phyloP scores from a whole-genome alignment of 345 rosid species.

The Turnera subulata region DNA sequence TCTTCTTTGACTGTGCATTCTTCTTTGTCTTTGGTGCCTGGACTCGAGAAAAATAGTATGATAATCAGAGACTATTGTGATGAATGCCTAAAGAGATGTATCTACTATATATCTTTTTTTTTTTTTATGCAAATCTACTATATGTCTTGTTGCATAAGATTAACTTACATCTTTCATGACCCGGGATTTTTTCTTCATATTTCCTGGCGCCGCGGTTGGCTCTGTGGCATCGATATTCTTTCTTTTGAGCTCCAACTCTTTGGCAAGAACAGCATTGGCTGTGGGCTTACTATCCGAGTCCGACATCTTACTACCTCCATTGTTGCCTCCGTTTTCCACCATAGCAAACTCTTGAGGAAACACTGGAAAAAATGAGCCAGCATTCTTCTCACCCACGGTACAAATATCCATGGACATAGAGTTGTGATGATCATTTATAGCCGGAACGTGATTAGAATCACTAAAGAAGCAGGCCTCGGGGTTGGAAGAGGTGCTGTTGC shows the following conservation, averaged over 20 bases:
- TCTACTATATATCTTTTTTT: too few species aligned
- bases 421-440: conserved; percentile 9
- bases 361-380: conserved; percentile 6
- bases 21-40: conserved; percentile 28
- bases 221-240: conserved; percentile 26
- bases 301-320: conserved; percentile 8
- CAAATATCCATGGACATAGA: conserved; percentile 28
- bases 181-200: conserved; percentile 33
- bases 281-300: conserved; percentile 14
- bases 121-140: neutral
- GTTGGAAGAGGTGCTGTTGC: conserved; percentile 17
- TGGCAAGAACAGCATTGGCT: conserved; percentile 9
- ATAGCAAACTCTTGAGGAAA: conserved; percentile 19
- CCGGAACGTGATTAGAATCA: conserved; percentile 18
- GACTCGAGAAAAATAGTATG: neutral
- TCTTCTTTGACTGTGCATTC: conserved; percentile 37
- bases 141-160: too few species aligned
- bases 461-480: conserved; percentile 16
- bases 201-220: conserved; percentile 18
- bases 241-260: conserved; percentile 36
- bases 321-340: conserved; percentile 15
- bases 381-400: conserved; percentile 21
- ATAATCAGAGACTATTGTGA: neutral
- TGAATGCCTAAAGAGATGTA: neutral
- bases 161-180: conserved; percentile 37